Base-by-base conservation (phyloP, 2,329 filamentous ascomycete species). In the Pseudocercospora vitis region DNA sequence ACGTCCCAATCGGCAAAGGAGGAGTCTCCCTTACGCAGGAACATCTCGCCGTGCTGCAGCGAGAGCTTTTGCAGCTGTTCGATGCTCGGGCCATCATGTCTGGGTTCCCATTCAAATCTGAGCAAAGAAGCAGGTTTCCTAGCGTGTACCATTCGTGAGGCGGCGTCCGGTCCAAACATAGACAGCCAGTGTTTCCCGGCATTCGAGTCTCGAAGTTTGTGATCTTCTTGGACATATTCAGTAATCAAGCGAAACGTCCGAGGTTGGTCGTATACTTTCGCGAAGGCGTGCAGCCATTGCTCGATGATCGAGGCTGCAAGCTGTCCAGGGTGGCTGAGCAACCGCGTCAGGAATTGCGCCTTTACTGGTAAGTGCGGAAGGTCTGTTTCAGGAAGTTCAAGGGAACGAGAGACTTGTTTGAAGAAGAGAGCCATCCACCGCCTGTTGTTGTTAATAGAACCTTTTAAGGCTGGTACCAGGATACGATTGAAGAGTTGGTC, bases 121-220 rank as follows among this genome's bases (percentile, higher is more conserved):
- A 57, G 47, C 6, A 57, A 40, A 11, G 32, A n/a, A 21, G n/a
- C n/a, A 2, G 44, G 42, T 19, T 18, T 49, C 2, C 14, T 32
- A 16, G 21, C 23, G 11, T 31, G 8, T 7, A 50, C n/a, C 24
- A 53, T 12, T 18, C 2, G 19, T 11, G 12, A 19, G 14, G 53
- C 19, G 11, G 16, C n/a, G n/a, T n/a, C 45, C 12, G 23, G 12
- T 6, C 53, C 61, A 52, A 66, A 71, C 9, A 67, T 26, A 0
- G 48, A 31, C 7, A 71, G 56, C 66, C 67, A 72, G 26, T 61
- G 56, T 40, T 48, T 50, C 14, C 54, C 54, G 12, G 52, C 57
- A 48, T 57, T 59, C 4, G 57, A 56, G 24, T 28, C 29, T 12
- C 48, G 57, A n/a, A 61, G 26, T 35, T 59, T 32, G 52, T 33